Evolutionary conservation across 2,329 filamentous ascomycete species (phyloP), one percentile per base, ranked within the genome.

Genomic region (Calonectria multiphialidica): DNA sequence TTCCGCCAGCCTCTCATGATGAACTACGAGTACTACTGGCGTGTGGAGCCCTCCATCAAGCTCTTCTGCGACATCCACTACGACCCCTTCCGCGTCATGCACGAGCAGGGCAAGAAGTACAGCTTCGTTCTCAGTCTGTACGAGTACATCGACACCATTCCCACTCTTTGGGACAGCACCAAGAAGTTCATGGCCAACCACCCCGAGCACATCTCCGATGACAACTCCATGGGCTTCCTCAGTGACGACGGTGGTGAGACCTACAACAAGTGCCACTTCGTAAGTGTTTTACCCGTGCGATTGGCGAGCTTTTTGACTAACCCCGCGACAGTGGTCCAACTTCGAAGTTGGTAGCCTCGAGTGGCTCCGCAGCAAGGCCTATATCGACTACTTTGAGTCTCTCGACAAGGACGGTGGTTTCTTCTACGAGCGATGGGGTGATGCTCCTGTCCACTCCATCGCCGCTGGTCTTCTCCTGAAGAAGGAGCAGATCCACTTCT

Each of bases 21-120:
- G 84, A 95, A 98, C 83, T 99, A 98, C 85, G 97, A 99, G 82
- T 99, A 95, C 91, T 99, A 99, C 90, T 99, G 97, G 97, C 95
- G 97, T 78, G 97, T 99, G 16, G 97, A 99, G 89, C 97, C 97
- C 79, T 97, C 94, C 85, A 92, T 99, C 82, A 94, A 98, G 88
- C 93, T 99, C 74, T 98, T 92, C 90, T 99, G 97, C 86, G 97
- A 99, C 82, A 90, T 99, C 81, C 90, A 95, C 84, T 98, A 98
- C 84, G 97, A 99, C 82, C 94, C 97, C 9, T 99, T 99, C 92
- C 95, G 95, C 76, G 95, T 92, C 87, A 98, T 99, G 95, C 93
- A 93, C 79, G 96, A 98, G 82, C 92, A 98, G 86, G 93, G 94
- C 84, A 99, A 98, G 88, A 98, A 98, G 87, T 99, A 99, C 90